phyloP scores from a whole-genome alignment of 352 stramenopile genomes.

The Plasmopara halstedii region DNA sequence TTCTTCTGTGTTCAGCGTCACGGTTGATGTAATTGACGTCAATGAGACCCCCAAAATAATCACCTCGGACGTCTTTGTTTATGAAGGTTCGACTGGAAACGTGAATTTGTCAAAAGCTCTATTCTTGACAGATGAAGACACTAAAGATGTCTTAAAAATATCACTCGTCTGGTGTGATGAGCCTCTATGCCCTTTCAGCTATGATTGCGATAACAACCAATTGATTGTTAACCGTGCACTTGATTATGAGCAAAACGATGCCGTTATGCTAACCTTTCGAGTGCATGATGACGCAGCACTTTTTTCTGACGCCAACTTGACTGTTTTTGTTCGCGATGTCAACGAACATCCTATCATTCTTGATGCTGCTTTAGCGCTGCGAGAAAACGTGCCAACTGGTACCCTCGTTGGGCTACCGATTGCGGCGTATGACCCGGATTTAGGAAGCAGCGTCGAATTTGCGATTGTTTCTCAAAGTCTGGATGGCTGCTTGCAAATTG shows the following conservation, averaged over 20 bases:
- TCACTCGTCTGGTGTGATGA: conserved; percentile 6
- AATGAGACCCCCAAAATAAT: conserved; percentile 16
- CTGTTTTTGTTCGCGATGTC: conserved; percentile 33
- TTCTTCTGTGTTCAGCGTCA: conserved; percentile 8
- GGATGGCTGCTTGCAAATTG: conserved; percentile 31
- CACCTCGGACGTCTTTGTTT: conserved; percentile 8
- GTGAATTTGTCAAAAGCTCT: conserved; percentile 5
- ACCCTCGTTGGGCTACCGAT: conserved; percentile 11
- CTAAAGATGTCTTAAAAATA: conserved; percentile 1
- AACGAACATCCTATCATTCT: conserved; percentile 40
- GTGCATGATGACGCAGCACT: conserved; percentile 26
- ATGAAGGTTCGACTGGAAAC: conserved; percentile 4
- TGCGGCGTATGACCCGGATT: conserved; percentile 14
- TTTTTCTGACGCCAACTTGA: conserved; percentile 18
- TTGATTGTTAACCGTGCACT: conserved; percentile 5
- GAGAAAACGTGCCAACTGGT: conserved; percentile 27
- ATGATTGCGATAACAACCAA: not conserved
- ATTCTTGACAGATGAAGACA: conserved; percentile 9
- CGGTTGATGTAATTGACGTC: conserved; percentile 10
- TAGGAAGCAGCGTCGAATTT: conserved; percentile 13
- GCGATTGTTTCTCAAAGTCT: conserved; percentile 26
- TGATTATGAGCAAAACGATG: conserved; percentile 16
- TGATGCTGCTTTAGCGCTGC: conserved; percentile 12
- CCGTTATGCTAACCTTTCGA: conserved; percentile 17
- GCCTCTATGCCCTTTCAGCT: conserved; percentile 9